Conservation (phyloP, 495 filamentous ascomycete species). For the Aspergillus biplanus region DNA sequence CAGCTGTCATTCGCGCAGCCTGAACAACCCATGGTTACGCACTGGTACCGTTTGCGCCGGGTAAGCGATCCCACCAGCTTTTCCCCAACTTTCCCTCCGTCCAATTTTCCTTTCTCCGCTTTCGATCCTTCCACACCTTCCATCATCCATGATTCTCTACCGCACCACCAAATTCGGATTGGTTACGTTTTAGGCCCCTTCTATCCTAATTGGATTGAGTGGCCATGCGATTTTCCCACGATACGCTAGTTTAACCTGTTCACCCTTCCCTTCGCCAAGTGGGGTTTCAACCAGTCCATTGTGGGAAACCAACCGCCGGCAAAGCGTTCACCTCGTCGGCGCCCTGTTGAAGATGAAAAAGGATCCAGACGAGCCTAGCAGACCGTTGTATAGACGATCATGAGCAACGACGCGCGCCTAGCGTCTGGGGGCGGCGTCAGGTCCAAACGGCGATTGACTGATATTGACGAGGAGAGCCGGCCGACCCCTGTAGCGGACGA, state of each 20-base stretch:
- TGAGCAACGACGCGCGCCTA: constrained; percentile 49
- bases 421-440: constrained; percentile 35
- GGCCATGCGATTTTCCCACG: background rate
- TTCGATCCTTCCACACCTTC: constrained; percentile 15
- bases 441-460: constrained; percentile 41
- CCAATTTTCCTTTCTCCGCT: constrained; percentile 31
- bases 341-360: constrained; percentile 38
- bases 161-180: constrained; percentile 7
- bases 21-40: constrained; percentile 4
- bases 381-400: constrained; percentile 45
- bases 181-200: background rate
- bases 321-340: constrained; percentile 38
- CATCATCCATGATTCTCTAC: constrained; percentile 12
- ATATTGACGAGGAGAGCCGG: constrained; percentile 38
- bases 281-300: constrained; percentile 8
- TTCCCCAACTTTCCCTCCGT: constrained; percentile 23
- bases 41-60: constrained; percentile 13
- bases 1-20: background rate
- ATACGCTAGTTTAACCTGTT: background rate
- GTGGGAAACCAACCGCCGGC: constrained; percentile 32
- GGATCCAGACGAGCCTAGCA: constrained; percentile 37
- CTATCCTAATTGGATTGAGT: background rate
- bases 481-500: constrained; percentile 34
- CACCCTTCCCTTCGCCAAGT: background rate
- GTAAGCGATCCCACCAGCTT: constrained; percentile 23